A percentile compares a stretch with the other conserved stretches of the same genome.
These are phyloP conservation scores for Irpex rosettiformis DNA, from an alignment of 1,284 basidiomycete species.

Conservation along the genomic window DNA sequence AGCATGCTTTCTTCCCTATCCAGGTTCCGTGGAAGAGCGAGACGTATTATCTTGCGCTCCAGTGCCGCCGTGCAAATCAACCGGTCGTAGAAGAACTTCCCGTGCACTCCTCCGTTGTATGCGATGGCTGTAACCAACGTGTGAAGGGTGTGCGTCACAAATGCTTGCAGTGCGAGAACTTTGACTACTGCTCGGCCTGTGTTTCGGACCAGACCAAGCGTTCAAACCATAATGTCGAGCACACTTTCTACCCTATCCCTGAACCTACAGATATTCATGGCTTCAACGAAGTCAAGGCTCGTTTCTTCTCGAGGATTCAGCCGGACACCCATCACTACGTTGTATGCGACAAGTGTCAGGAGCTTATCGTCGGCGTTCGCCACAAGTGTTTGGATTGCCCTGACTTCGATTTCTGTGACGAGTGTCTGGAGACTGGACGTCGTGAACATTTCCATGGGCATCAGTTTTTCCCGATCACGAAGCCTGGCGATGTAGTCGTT, in stretches of 20 bases:
- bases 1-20: conserved; percentile 17
- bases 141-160: conserved; percentile 63
- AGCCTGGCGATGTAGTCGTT: conserved; percentile 61
- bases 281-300: conserved; percentile 47
- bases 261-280: conserved; percentile 43
- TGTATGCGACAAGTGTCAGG: conserved; percentile 60
- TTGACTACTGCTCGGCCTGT: conserved; percentile 66
- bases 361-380: conserved; percentile 54
- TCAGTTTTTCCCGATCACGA: conserved; percentile 64
- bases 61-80: not conserved
- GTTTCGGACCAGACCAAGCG: conserved; percentile 26
- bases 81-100: not conserved
- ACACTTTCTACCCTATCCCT: conserved; percentile 65
- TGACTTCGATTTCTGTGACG: conserved; percentile 72
- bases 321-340: conserved; percentile 38
- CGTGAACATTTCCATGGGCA: conserved; percentile 32
- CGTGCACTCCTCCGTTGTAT: conserved; percentile 42
- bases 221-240: conserved; percentile 24
- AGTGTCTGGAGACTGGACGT: conserved; percentile 39
- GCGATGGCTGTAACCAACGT: conserved; percentile 50
- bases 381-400: conserved; percentile 76
- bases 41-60: not conserved
- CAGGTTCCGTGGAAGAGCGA: not conserved
- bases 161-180: conserved; percentile 70
- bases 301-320: conserved; percentile 38